Base-by-base conservation (phyloP, 192 early-diverging fungal genomes). In the Thoreauomyces humboldtii region DNA sequence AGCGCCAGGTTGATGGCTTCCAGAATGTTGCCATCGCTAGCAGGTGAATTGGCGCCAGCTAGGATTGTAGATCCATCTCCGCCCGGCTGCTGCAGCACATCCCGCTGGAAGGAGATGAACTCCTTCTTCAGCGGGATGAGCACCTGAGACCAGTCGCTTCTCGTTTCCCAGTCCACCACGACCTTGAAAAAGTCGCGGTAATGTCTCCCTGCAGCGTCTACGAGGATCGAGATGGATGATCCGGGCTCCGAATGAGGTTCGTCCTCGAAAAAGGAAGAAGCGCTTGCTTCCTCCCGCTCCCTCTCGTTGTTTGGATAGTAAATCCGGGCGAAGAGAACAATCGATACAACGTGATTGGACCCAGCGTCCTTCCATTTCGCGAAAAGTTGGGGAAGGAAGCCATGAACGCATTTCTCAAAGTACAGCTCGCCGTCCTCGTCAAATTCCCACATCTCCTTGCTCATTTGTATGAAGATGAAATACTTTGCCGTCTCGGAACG, bases 131-230 rank as follows among this genome's bases (percentile, higher is more conserved):
- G 67, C 5, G 83, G 73, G 1, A 77, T 75, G 72, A 82, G 21
- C 67, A 82, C 48, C 41, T 71, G 59, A 7, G 71, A 77, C 91
- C 91, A 94, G 58, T 94, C 91, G 31, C 76, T 60, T 3, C 84
- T 79, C 5, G 79, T 87, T 68, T 93, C 96, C 91, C 92, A 93
- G 65, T 98, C 94, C 21, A 91, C 85, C 5, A 96, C 83, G 11
- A 98, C 96, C 61, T 92, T 88, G 78, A 96, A 98, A 77, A 91
- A 96, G 77, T 98, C 96, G 37, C 91, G 82, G 63, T 91, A 98
- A 41, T 74, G 82, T 1, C 88, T 76, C 0, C 87, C 86, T 21
- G 56, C n/a, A 1, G 60, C 41, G 42, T 77, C 73, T 15, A 29
- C 60, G 36, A 55, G 42, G 12, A 73, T 47, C 7, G 46, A 42